Percentiles rank a stretch among this genome's conserved stretches.
These are phyloP conservation scores for Umbelopsis sp. DNA, from an alignment of 371 early-diverging fungal genomes.

Conservation along the genomic window DNA sequence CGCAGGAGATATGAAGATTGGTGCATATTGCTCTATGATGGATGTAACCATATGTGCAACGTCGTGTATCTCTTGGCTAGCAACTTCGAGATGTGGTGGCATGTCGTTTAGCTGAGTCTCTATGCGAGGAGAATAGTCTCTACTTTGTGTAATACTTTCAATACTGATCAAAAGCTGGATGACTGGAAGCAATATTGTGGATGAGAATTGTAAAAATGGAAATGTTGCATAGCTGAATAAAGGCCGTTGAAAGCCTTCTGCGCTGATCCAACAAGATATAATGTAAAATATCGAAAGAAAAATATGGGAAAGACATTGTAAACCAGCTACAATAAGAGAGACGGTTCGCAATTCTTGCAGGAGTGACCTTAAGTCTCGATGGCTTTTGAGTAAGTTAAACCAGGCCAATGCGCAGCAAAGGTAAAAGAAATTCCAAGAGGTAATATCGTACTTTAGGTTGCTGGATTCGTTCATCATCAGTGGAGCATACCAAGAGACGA, in stretches of 20 bases:
- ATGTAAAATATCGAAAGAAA: background rate
- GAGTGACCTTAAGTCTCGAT: background rate
- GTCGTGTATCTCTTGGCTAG: conserved; percentile 50
- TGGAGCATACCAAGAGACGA: background rate
- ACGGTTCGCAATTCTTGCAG: background rate
- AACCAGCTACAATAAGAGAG: background rate
- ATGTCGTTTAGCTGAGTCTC: background rate
- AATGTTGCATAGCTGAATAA: conserved; percentile 3
- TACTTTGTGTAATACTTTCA: background rate
- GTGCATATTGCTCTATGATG: conserved; percentile 57
- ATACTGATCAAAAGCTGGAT: background rate
- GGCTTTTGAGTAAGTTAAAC: background rate
- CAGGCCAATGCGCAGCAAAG: background rate
- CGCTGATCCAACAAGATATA: background rate
- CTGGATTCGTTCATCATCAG: background rate
- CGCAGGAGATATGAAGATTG: conserved; percentile 40
- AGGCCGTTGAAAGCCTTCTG: background rate
- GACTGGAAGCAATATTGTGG: background rate
- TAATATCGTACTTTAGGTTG: background rate
- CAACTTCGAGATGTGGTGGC: background rate
- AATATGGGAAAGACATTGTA: background rate
- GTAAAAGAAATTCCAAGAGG: background rate
- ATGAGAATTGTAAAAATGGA: conserved; percentile 4
- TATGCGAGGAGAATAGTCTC: background rate
- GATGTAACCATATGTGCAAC: conserved; percentile 55